Base-by-base conservation (phyloP, 2,329 filamentous ascomycete species). In the Cytospora leucostoma region DNA sequence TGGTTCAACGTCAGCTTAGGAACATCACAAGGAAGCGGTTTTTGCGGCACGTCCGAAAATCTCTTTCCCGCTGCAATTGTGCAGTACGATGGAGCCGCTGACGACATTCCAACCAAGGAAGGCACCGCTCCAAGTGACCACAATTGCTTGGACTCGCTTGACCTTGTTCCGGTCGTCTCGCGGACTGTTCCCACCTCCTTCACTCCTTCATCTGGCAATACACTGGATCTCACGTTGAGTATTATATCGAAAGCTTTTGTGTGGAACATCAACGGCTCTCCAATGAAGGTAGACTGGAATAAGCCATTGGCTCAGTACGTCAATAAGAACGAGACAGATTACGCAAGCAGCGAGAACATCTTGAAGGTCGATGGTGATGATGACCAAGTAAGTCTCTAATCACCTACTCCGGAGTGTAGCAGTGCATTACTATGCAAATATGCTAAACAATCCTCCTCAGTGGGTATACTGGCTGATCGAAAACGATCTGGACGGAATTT, bases 271-370 rank as follows among this genome's bases (percentile, higher is more conserved):
- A 72, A 75, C 47, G 69, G 70, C 33, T 69, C 71, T 17, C 58
- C 71, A 7, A 74, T 80, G 56, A 70, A 74, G 27, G 71, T 79
- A 7, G 70, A 76, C 34, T 80, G 78, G 78, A 71, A 74, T 49
- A 71, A 76, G 37, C 78, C 78, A 0, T 74, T 76, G 8, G 71
- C 79, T 4, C 69, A 76, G 65, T 75, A 76, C 56, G 66, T 76
- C 15, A 63, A 69, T n/a, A 60, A 72, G 10, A 69, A 68, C 6
- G 70, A 73, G 59, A 69, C 61, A 3, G 67, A 66, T 4, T 73
- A 70, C 38, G 70, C 72, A 11, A 65, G 68, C 7, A 64, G 59
- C 8, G 65, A 70, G 35, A 74, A 72, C 56, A 66, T 74, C 12
- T 66, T 71, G 32, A 65, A 71, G 0, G 70, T 76, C 8, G 66